Conservation (phyloP, 2,329 filamentous ascomycete genomes). For the Cytospora piceae region DNA sequence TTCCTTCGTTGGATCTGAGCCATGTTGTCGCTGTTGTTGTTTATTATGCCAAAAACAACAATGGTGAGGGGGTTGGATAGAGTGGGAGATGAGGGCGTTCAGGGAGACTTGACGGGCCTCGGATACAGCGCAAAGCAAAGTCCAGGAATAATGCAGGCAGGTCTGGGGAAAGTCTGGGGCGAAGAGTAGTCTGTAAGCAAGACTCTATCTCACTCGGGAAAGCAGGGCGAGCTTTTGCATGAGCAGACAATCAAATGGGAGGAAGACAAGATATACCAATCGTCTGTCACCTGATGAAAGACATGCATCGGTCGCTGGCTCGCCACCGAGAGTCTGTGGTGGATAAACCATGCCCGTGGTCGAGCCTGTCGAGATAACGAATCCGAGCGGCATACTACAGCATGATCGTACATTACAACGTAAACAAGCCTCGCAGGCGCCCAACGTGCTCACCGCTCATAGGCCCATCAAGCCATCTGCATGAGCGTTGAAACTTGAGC, state of each 20-base stretch:
- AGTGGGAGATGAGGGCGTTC: neutral
- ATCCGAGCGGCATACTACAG: neutral
- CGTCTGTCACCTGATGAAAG: conserved; percentile 9
- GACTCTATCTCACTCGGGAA: neutral
- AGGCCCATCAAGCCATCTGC: conserved; percentile 22
- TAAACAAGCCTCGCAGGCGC: conserved; percentile 11
- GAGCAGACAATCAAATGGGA: neutral
- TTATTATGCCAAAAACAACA: neutral
- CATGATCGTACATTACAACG: conserved; percentile 17
- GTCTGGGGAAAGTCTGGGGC: neutral
- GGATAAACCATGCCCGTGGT: neutral
- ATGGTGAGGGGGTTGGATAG: neutral
- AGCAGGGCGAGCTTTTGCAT: neutral
- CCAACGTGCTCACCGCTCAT: conserved; percentile 31
- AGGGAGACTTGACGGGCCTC: neutral
- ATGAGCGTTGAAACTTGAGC: conserved; percentile 19
- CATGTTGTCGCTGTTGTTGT: conserved; percentile 5
- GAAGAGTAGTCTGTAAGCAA: neutral
- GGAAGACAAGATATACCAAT: conserved; percentile 18
- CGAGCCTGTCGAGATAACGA: neutral
- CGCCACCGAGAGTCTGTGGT: neutral
- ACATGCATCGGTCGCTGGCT: neutral
- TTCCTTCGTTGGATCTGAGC: conserved; percentile 27
- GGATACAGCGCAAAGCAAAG: neutral
- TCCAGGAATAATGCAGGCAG: neutral